These are phyloP conservation scores for Mortierella sp. DNA, from an alignment of 371 early-diverging fungal species.

Conservation along the genomic window DNA sequence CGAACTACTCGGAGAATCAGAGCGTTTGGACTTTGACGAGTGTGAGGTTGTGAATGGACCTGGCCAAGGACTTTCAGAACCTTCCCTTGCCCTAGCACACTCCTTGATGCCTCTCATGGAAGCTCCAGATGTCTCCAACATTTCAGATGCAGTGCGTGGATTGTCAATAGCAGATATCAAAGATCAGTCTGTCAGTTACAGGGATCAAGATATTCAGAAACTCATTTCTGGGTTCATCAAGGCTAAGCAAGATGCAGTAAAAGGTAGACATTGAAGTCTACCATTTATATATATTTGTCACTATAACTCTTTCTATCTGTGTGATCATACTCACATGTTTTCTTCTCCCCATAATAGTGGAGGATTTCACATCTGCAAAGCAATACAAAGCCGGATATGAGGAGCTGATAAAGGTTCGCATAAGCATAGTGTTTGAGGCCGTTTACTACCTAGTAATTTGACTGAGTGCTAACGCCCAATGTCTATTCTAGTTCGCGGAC, in stretches of 20 bases:
- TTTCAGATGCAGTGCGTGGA: slow-evolving; percentile 24
- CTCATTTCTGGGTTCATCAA: slow-evolving; percentile 58
- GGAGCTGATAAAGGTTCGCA: slow-evolving; percentile 39
- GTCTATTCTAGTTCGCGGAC: slow-evolving; percentile 63
- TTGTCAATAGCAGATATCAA: slow-evolving; percentile 52
- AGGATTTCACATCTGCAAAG: slow-evolving; percentile 72
- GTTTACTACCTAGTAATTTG: not conserved
- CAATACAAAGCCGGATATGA: slow-evolving; percentile 62
- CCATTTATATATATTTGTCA: not conserved
- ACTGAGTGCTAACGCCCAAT: not conserved
- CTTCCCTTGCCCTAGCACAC: slow-evolving; percentile 22
- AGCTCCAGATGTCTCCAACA: slow-evolving; percentile 10
- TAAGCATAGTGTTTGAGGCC: slow-evolving; percentile 30
- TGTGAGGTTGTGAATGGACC: slow-evolving; percentile 52
- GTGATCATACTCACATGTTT: not conserved
- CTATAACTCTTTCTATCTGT: not conserved
- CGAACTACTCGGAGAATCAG: slow-evolving; percentile 44
- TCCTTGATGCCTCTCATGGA: slow-evolving; percentile 24
- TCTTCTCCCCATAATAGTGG: slow-evolving; percentile 36
- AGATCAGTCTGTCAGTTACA: slow-evolving; percentile 51
- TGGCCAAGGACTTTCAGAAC: slow-evolving; percentile 48
- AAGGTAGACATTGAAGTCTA: slow-evolving; percentile 40
- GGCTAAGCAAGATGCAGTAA: slow-evolving; percentile 68
- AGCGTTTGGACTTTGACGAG: slow-evolving; percentile 43
- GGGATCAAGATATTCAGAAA: slow-evolving; percentile 38